These are phyloP conservation scores for Phaeosphaeriaceae sp. DNA, from an alignment of 2,329 filamentous ascomycete species.

Conservation along the genomic window DNA sequence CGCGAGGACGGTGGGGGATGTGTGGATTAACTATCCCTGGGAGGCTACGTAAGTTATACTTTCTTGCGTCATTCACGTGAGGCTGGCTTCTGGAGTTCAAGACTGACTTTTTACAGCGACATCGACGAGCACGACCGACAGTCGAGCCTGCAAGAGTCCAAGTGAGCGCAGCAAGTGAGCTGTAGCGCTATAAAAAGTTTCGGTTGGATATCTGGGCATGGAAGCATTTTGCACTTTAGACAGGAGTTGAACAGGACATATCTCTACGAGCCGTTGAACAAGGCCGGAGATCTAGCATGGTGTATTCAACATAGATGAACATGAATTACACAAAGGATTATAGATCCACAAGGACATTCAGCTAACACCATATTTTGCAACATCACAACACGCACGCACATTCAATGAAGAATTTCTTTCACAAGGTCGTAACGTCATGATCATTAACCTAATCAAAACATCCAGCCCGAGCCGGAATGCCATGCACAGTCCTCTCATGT, in stretches of 20 bases:
- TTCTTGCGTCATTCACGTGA: neutral
- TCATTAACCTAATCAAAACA: conserved; percentile 16
- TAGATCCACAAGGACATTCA: no score
- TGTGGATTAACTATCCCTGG: conserved; percentile 99
- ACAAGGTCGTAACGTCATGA: conserved; percentile 24
- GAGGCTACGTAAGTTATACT: conserved; percentile 72
- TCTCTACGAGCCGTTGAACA: neutral
- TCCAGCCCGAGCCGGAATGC: neutral
- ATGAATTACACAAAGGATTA: neutral
- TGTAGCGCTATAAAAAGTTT: conserved; percentile 2
- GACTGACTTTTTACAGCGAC: conserved; percentile 58
- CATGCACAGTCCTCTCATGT: neutral
- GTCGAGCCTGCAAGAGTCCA: conserved; percentile 57
- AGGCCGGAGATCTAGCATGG: neutral
- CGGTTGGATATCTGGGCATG: neutral
- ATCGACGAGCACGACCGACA: conserved; percentile 89
- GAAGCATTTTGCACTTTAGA: conserved; percentile 1
- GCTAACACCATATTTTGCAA: neutral
- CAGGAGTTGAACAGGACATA: neutral
- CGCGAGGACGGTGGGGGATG: conserved; percentile 86
- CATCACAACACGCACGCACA: neutral
- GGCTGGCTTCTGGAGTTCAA: conserved; percentile 6
- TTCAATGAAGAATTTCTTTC: neutral
- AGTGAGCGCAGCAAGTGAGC: conserved; percentile 3
- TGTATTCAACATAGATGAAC: conserved; percentile 2